Evolutionary conservation across 495 filamentous ascomycete genomes (phyloP).

Genomic region (Aspergillus heteromorphus): DNA sequence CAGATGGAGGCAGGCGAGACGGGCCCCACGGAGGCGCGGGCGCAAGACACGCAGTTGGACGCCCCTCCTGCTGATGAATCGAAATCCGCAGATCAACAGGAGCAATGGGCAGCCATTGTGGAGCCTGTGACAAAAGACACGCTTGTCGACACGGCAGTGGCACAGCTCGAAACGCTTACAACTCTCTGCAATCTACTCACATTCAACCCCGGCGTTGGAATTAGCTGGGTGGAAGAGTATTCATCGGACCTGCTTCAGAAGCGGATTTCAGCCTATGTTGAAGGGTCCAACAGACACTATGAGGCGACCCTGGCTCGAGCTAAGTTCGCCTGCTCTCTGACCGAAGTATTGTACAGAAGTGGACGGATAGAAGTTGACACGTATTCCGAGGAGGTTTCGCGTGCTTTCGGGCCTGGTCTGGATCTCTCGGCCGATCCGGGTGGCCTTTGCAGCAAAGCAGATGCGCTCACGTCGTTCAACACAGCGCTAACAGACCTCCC

Average conservation of each 20-base stretch:
- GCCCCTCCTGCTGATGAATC: constrained; percentile 7
- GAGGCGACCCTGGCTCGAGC: constrained; percentile 51
- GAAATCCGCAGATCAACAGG: constrained; percentile 33
- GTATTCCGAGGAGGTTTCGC: constrained; percentile 46
- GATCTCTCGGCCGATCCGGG: constrained; percentile 42
- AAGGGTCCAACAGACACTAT: constrained; percentile 38
- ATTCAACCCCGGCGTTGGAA: constrained; percentile 29
- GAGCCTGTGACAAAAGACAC: constrained; percentile 57
- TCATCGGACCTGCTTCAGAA: constrained; percentile 41
- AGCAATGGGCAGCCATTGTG: constrained; percentile 57
- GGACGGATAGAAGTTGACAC: constrained; percentile 39
- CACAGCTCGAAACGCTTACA: constrained; percentile 55
- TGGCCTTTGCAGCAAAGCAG: constrained; percentile 52
- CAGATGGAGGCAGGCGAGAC: constrained; percentile 35
- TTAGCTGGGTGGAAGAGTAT: constrained; percentile 53
- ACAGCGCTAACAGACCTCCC: constrained; percentile 35
- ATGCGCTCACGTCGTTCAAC: constrained; percentile 52
- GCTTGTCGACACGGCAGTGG: constrained; percentile 59
- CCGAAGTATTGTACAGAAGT: constrained; percentile 51
- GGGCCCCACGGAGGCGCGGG: constrained; percentile 15
- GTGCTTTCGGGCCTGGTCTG: constrained; percentile 36
- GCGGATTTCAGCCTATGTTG: constrained; percentile 44
- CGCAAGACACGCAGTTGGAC: constrained; percentile 14
- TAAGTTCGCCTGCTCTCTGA: constrained; percentile 47
- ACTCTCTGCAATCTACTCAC: constrained; percentile 50